Conservation (phyloP, 202 grass and related monocot genomes). For the Panicum hallii region DNA sequence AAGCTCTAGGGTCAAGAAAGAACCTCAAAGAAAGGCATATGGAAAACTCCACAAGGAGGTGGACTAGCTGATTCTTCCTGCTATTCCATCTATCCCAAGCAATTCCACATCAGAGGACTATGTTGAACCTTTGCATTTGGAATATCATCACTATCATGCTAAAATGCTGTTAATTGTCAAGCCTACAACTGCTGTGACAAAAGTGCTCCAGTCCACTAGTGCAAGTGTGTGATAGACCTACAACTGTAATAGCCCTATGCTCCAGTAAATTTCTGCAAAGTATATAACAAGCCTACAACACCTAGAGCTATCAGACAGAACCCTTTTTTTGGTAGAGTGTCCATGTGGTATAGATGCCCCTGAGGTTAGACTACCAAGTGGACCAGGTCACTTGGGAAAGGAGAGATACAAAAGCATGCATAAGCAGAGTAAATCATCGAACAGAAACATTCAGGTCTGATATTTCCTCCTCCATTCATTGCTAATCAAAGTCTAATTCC, state of each 20-base stretch:
- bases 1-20: constrained; percentile 1
- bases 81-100: background rate
- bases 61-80: background rate
- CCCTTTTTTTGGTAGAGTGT: no score
- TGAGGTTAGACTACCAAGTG: no score
- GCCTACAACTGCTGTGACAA: no score
- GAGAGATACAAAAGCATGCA: no score
- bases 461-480: background rate
- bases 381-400: no score
- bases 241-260: no score
- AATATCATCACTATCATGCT: background rate
- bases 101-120: background rate
- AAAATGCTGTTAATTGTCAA: background rate
- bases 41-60: background rate
- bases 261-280: no score
- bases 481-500: background rate
- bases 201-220: no score
- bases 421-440: background rate
- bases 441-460: background rate
- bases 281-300: no score
- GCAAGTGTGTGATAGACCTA: no score
- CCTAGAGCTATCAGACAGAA: no score
- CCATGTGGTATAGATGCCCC: no score
- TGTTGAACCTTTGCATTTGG: background rate
- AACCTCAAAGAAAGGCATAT: background rate